Evolutionary conservation across 345 rosid genomes (phyloP).

Genomic region (Citrus sp.): DNA sequence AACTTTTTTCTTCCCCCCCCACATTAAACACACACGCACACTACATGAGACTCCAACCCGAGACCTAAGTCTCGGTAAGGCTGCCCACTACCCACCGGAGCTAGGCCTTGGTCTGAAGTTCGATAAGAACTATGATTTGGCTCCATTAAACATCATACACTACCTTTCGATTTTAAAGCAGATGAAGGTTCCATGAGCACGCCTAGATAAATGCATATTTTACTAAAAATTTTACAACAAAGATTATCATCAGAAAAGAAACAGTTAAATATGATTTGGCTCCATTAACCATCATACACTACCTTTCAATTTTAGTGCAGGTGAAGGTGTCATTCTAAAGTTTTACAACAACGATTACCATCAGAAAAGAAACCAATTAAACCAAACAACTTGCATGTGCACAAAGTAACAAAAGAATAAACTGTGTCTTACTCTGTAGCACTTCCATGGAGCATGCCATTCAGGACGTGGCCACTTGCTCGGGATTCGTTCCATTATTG

Average conservation of each 20-base stretch:
- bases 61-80: no score
- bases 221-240: neutral
- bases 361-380: neutral
- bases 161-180: neutral
- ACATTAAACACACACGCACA: neutral
- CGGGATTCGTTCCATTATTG: constrained; percentile 92
- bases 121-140: neutral
- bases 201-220: neutral
- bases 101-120: neutral
- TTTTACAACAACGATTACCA: neutral
- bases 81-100: no score
- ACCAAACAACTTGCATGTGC: neutral
- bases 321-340: no score
- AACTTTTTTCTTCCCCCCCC: neutral
- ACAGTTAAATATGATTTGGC: neutral
- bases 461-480: constrained; percentile 98
- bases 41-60: no score
- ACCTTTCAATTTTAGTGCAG: neutral
- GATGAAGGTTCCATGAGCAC: neutral
- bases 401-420: neutral
- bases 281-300: neutral
- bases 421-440: constrained; percentile 71
- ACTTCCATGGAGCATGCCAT: constrained; percentile 99
- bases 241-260: neutral
- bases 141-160: neutral